These are phyloP conservation scores for Backusella mclennaniae DNA, from an alignment of 192 early-diverging fungal genomes.

Conservation along the genomic window DNA sequence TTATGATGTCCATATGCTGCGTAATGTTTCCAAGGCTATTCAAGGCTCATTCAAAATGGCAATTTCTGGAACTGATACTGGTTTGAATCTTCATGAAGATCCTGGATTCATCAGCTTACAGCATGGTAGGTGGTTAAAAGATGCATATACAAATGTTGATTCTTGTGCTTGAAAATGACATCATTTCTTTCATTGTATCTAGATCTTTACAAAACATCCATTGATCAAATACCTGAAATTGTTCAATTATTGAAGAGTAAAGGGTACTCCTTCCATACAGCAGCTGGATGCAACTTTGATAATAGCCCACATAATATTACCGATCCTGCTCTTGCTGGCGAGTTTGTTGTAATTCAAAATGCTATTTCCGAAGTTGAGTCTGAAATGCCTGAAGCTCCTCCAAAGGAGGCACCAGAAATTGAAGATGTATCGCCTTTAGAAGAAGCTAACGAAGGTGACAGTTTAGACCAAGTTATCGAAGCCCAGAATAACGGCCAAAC, in stretches of 20 bases:
- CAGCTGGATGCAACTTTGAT: slow-evolving; percentile 13
- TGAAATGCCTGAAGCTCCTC: background rate
- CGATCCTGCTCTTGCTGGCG: background rate
- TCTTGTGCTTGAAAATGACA: background rate
- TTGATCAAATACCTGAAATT: slow-evolving; percentile 18
- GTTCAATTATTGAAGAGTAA: background rate
- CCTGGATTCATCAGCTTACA: slow-evolving; percentile 38
- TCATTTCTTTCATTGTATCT: background rate
- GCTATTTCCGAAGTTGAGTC: background rate
- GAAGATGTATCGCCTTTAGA: background rate
- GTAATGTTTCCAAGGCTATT: slow-evolving; percentile 10
- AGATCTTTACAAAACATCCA: slow-evolving; percentile 14
- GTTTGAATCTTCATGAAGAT: slow-evolving; percentile 29
- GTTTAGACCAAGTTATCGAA: background rate
- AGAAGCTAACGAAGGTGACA: background rate
- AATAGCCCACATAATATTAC: background rate
- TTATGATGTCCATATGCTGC: slow-evolving; percentile 29
- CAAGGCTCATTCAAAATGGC: slow-evolving; percentile 16
- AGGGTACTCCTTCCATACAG: slow-evolving; percentile 1
- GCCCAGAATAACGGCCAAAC: background rate
- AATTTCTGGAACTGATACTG: slow-evolving; percentile 13
- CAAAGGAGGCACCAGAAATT: background rate
- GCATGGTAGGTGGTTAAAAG: slow-evolving; percentile 18
- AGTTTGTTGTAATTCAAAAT: background rate
- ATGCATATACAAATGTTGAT: background rate